Base-by-base conservation (phyloP, 352 stramenopile species). In the Globisporangium canariense region DNA sequence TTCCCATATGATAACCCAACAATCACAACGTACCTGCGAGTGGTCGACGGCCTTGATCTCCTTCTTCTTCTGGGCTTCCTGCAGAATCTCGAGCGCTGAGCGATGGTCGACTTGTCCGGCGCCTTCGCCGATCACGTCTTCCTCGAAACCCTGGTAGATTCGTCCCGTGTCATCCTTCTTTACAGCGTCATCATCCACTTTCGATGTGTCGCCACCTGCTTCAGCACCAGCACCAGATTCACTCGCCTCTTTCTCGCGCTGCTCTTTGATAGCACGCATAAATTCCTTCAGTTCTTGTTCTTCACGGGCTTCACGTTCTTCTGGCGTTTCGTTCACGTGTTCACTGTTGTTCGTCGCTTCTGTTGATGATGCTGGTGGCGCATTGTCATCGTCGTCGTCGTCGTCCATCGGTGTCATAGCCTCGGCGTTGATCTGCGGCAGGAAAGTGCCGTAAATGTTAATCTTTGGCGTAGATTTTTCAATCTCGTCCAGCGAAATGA, bases 21-120 rank as follows among this genome's bases (percentile, higher is more conserved):
- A 18, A 58, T 7, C 20, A n/a, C 51, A 16, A 4, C 13, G 25
- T 71, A 78, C 73, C 62, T 89, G 83, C 5, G 77, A 83, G 73
- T 99, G 98, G 75, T 99, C 97, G 7, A 99, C 95, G 0, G 94
- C 77, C 68, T 98, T 96, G 40, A 98, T 93, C 56, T 98, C 89
- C 62, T 97, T 98, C 65, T 95, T 96, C 69, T 94, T 95, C 55
- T 96, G 90, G 34, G 85, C 79, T 57, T 97, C 89, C 66, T 97
- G 88, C 32, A 97, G 68, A 76, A 97, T 94, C 56, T 97, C 91
- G 10, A 97, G 70, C 25, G 91, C 91, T 4, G 90, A 96, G 9
- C 87, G 76, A 5, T 92, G 78, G 13, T 94, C 88, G 6, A 91
- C 73, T 32, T 91, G 65, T 22, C 78, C 78, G 1, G 79, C 84